phyloP scores from a whole-genome alignment of 2,329 filamentous ascomycete species.

The Fusarium fracticaudum region DNA sequence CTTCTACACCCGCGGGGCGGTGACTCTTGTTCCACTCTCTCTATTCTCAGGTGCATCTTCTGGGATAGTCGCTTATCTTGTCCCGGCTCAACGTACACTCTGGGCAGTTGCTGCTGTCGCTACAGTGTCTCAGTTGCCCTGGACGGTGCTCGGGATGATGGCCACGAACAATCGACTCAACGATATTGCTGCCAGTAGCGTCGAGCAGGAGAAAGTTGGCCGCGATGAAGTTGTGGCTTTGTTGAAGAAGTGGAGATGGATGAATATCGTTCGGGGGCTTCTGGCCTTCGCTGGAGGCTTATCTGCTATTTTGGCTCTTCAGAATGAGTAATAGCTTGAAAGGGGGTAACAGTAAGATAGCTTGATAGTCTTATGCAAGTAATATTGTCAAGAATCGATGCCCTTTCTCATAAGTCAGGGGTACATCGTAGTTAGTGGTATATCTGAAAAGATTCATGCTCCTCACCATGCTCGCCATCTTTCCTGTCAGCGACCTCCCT shows the following conservation, averaged over 20 bases:
- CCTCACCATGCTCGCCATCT: background rate
- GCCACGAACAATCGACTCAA: constrained; percentile 25
- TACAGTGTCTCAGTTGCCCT: constrained; percentile 27
- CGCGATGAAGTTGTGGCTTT: constrained; percentile 19
- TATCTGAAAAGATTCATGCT: background rate
- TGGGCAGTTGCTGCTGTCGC: constrained; percentile 17
- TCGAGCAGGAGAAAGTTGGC: constrained; percentile 17
- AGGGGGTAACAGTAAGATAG: background rate
- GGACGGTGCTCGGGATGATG: constrained; percentile 34
- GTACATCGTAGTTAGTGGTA: background rate
- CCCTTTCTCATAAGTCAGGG: background rate
- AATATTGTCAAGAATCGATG: background rate
- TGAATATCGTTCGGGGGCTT: constrained; percentile 30
- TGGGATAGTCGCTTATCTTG: constrained; percentile 21
- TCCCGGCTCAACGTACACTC: constrained; percentile 21
- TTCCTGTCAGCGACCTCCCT: background rate
- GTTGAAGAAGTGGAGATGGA: constrained; percentile 31
- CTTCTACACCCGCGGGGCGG: constrained; percentile 23
- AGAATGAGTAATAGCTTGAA: background rate
- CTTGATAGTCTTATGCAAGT: background rate
- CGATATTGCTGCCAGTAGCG: constrained; percentile 10
- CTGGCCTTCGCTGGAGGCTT: constrained; percentile 26
- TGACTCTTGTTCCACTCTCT: constrained; percentile 14
- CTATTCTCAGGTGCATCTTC: constrained; percentile 26
- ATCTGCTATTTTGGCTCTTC: constrained; percentile 23